A percentile compares a stretch with the other conserved stretches of the same genome.
Evolutionary conservation across 2,329 filamentous ascomycete genomes (phyloP).

Genomic region (Diaporthe vexans): DNA sequence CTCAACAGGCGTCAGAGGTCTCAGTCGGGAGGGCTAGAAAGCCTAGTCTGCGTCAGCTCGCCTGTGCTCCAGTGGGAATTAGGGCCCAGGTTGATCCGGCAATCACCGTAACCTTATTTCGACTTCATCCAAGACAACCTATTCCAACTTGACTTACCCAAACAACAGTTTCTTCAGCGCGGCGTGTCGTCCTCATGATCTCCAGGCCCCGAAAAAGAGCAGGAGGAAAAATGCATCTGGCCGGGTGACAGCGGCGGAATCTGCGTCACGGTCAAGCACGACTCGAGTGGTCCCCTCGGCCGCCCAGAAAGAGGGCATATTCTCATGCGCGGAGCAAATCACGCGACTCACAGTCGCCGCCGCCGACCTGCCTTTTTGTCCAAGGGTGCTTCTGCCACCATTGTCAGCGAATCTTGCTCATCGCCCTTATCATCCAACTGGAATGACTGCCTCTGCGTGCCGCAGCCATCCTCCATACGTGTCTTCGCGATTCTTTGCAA

Average conservation of each 20-base stretch:
- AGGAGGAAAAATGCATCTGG: too few relatives aligned
- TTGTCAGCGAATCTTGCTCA: neutral
- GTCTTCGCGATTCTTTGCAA: neutral
- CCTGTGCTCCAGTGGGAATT: neutral
- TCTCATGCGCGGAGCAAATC: slow-evolving; percentile 25
- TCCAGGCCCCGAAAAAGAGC: neutral
- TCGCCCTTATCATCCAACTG: slow-evolving; percentile 19
- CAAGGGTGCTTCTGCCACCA: neutral
- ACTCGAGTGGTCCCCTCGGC: neutral
- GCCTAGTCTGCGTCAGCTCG: slow-evolving; percentile 20
- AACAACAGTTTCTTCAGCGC: neutral
- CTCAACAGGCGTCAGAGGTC: neutral
- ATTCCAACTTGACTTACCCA: neutral
- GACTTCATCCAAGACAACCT: slow-evolving; percentile 10
- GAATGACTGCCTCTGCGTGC: neutral
- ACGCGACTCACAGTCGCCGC: slow-evolving; percentile 2
- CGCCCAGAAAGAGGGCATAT: neutral
- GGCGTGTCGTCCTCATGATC: neutral
- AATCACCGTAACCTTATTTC: slow-evolving; percentile 24
- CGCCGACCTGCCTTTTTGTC: neutral
- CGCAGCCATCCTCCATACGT: neutral
- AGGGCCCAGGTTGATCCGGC: neutral
- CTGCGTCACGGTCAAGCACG: neutral
- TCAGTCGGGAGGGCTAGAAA: too few relatives aligned
- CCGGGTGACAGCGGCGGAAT: neutral